Percentiles rank a stretch among this genome's conserved stretches.
Evolutionary conservation across 441 rosid species (phyloP).

Genomic region (Syzygium malaccense): DNA sequence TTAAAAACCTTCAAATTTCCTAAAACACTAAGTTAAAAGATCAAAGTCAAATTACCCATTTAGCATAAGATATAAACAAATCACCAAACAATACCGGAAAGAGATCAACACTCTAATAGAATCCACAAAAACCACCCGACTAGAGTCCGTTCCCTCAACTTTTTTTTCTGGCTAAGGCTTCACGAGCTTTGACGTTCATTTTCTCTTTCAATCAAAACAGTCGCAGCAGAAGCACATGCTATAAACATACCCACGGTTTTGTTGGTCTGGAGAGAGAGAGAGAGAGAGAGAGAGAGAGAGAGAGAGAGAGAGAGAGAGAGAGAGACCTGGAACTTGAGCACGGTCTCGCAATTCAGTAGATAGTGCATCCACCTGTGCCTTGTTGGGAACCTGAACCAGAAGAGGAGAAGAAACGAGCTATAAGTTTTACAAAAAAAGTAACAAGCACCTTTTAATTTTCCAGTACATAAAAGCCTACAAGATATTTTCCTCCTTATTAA

Average conservation of each 20-base stretch:
- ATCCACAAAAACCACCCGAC: background rate
- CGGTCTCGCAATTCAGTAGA: constrained; percentile 74
- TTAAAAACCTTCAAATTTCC: background rate
- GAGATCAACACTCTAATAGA: background rate
- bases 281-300: background rate
- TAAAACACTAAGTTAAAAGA: background rate
- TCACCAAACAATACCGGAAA: background rate
- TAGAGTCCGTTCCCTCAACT: background rate
- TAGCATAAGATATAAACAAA: background rate
- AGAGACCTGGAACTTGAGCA: constrained; percentile 79
- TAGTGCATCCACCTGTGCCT: constrained; percentile 79
- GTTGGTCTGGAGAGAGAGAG: background rate
- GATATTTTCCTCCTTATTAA: background rate
- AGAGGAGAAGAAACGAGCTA: background rate
- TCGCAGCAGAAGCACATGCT: background rate
- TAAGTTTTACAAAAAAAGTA: background rate
- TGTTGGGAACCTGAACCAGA: constrained; percentile 67
- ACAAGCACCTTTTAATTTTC: background rate
- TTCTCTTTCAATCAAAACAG: background rate
- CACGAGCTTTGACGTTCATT: background rate
- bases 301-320: background rate
- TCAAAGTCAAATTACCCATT: background rate
- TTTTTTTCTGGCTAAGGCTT: background rate
- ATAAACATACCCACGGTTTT: background rate
- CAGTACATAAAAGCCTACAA: background rate